These are phyloP conservation scores for Kluyveromyces marxianus DNA, from an alignment of 1,139 yeast genomes.

Conservation along the genomic window DNA sequence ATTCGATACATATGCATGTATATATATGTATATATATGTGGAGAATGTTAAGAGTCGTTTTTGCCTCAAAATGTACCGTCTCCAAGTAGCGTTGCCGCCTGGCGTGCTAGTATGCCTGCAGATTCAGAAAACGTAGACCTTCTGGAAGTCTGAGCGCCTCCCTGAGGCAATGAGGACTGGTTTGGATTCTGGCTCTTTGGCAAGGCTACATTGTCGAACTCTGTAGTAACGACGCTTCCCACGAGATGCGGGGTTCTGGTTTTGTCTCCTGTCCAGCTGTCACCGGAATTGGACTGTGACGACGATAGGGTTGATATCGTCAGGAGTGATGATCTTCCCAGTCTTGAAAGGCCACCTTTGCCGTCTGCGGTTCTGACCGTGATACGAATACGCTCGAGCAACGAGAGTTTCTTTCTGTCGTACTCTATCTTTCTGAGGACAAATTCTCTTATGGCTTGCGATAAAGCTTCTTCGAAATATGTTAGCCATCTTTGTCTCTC, in stretches of 20 bases:
- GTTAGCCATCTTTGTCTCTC: slow-evolving; percentile 50
- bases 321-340: slow-evolving; percentile 65
- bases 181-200: slow-evolving; percentile 16
- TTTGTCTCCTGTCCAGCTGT: slow-evolving; percentile 57
- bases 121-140: not conserved
- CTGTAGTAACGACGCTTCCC: slow-evolving; percentile 19
- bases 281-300: slow-evolving; percentile 49
- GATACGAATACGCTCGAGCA: slow-evolving; percentile 65
- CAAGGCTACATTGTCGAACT: slow-evolving; percentile 18
- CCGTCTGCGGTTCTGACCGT: slow-evolving; percentile 75
- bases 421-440: slow-evolving; percentile 73
- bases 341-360: slow-evolving; percentile 72
- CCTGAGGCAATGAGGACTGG: slow-evolving; percentile 7
- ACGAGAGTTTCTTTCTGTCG: slow-evolving; percentile 71
- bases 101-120: slow-evolving; percentile 56
- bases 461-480: slow-evolving; percentile 51
- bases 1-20: too few species aligned
- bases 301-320: slow-evolving; percentile 26
- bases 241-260: slow-evolving; percentile 17
- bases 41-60: too few species aligned
- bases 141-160: not conserved
- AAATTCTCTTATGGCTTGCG: slow-evolving; percentile 47
- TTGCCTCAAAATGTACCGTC: slow-evolving; percentile 52
- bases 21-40: too few species aligned
- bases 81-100: slow-evolving; percentile 75